Base-by-base conservation (phyloP, 345 rosid species). In the Nephelium lappaceum region DNA sequence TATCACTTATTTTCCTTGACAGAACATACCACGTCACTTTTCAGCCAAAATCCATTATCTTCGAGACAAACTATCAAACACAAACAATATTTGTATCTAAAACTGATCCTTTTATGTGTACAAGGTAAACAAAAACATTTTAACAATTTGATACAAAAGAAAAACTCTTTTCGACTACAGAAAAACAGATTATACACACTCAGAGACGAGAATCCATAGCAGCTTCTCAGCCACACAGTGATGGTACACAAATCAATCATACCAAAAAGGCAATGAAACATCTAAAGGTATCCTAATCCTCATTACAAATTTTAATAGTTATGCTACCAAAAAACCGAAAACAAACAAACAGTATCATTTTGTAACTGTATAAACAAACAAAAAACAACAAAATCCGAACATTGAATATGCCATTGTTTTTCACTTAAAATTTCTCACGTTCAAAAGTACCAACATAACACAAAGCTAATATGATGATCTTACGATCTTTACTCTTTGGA, bases 401-500 rank as follows among this genome's bases (percentile, higher is more conserved):
- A 42, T 61, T 73, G 55, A 73, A 73, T 61, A 31, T 31, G 36
- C 36, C 36, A 31, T 4, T 42, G 39, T 61, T 21, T 43, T 9
- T 42, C 41, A 25, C 62, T 61, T 4, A 53, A 18, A 43, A 61
- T 15, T 18, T 42, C 24, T 74, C 21, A 4, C 36, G 9, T 12
- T 39, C 63, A 43, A 24, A 53, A 57, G 11, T 65, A 31, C 69
- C 19, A 70, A 45, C 75, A 38, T 19, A 39, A 42, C 18, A 31
- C 2, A 68, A 70, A 61, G 38, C 47, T 8, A 8, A 72, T 49
- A 51, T 12, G 36, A 75, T 3, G 11, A 24, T 65, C 8, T 23
- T 16, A 24, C 58, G 4, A 47, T 27, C 81, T 31, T 31, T 85
- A 88, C 78, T 91, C 95, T 83, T 91, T 91, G 58, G 90, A 82